phyloP scores from a whole-genome alignment of 441 rosid genomes.

The Pelargonium cotyledonis region DNA sequence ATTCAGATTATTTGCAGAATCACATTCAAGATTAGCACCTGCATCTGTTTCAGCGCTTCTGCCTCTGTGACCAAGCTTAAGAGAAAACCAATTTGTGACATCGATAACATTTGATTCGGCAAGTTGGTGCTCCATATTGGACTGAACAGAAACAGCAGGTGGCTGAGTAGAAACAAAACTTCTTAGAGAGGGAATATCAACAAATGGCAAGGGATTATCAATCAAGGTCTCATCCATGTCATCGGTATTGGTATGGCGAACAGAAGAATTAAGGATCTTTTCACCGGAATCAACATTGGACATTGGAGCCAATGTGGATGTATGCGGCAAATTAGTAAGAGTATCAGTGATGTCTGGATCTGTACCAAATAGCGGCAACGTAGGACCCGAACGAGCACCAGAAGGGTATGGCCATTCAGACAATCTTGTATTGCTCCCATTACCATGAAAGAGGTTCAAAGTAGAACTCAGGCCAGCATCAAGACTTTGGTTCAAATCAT shows the following conservation, averaged over 20 bases:
- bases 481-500: slow-evolving; percentile 13
- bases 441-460: slow-evolving; percentile 18
- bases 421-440: slow-evolving; percentile 6
- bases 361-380: slow-evolving; percentile 21
- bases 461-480: slow-evolving; percentile 13
- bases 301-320: slow-evolving; percentile 9
- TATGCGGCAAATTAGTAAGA: slow-evolving; percentile 20
- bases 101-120: slow-evolving; percentile 8
- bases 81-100: slow-evolving; percentile 26
- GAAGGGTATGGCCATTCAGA: slow-evolving; percentile 22
- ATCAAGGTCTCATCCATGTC: slow-evolving; percentile 17
- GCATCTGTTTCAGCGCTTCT: slow-evolving; percentile 7
- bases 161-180: slow-evolving; percentile 20
- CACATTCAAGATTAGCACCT: slow-evolving; percentile 9
- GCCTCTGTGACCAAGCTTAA: slow-evolving; percentile 17
- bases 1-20: slow-evolving; percentile 15
- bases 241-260: slow-evolving; percentile 10
- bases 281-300: slow-evolving; percentile 10
- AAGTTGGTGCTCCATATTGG: slow-evolving; percentile 9
- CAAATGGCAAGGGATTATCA: slow-evolving; percentile 18
- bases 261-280: slow-evolving; percentile 17
- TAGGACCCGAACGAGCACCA: slow-evolving; percentile 10
- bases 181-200: slow-evolving; percentile 13
- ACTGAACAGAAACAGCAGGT: slow-evolving; percentile 5
- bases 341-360: slow-evolving; percentile 22